A percentile compares a stretch with the other conserved stretches of the same genome.
These are phyloP conservation scores for Aspergillus sp. DNA, from an alignment of 2,329 filamentous ascomycete genomes.

Conservation along the genomic window DNA sequence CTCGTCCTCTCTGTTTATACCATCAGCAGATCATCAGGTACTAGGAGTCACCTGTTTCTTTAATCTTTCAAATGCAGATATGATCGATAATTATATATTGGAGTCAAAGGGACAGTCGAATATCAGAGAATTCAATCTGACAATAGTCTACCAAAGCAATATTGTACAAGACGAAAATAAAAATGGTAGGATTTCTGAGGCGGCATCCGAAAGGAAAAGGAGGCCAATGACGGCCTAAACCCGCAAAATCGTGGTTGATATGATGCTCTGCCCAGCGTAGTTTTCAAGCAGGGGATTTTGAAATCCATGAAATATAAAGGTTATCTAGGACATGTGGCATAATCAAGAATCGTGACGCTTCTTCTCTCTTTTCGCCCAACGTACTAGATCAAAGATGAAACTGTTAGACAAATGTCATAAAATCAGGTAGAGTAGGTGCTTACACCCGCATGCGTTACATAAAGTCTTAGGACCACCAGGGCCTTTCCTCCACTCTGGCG, in stretches of 20 bases:
- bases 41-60: slow-evolving; percentile 2
- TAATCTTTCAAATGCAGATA: slow-evolving; percentile 2
- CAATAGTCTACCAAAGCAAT: neutral
- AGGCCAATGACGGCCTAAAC: neutral
- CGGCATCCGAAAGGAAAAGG: neutral
- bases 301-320: neutral
- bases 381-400: slow-evolving; percentile 39
- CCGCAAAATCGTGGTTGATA: neutral
- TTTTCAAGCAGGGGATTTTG: neutral
- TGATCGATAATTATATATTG: neutral
- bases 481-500: slow-evolving; percentile 93
- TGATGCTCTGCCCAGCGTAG: neutral
- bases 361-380: slow-evolving; percentile 73
- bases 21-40: neutral
- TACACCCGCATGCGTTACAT: slow-evolving; percentile 91
- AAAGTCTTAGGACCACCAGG: slow-evolving; percentile 90
- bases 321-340: neutral
- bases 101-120: neutral
- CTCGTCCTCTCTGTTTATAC: slow-evolving; percentile 3
- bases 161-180: neutral
- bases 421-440: slow-evolving; percentile 22
- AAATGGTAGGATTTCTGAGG: neutral
- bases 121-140: neutral
- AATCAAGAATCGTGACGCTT: slow-evolving; percentile 51
- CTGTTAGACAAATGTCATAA: neutral